Evolutionary conservation across 345 rosid genomes (phyloP).

Genomic region (Erodium maritimum): DNA sequence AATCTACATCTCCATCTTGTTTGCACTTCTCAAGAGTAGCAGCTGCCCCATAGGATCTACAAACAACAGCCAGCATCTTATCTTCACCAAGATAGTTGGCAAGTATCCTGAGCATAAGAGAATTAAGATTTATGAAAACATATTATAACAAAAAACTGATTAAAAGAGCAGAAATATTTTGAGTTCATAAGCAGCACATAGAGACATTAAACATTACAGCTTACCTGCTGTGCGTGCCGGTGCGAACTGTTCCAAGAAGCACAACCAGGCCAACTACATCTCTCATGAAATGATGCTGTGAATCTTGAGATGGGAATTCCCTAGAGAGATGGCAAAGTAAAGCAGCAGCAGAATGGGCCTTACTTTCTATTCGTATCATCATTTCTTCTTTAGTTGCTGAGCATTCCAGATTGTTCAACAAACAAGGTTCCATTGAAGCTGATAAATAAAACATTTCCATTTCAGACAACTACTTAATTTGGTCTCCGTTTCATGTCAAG

Average conservation of each 20-base stretch:
- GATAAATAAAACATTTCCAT: slow-evolving; percentile 5
- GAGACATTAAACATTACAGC: background rate
- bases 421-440: slow-evolving; percentile 27
- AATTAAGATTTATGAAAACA: background rate
- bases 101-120: slow-evolving; percentile 28
- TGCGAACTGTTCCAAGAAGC: slow-evolving; percentile 41
- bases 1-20: slow-evolving; percentile 24
- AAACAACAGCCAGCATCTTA: slow-evolving; percentile 54
- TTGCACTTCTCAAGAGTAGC: slow-evolving; percentile 22
- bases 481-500: background rate
- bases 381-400: slow-evolving; percentile 33
- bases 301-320: slow-evolving; percentile 5
- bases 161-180: background rate
- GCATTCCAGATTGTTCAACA: slow-evolving; percentile 10
- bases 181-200: background rate
- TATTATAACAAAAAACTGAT: background rate
- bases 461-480: background rate
- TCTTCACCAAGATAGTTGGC: slow-evolving; percentile 57
- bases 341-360: slow-evolving; percentile 34
- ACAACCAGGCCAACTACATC: slow-evolving; percentile 41
- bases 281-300: slow-evolving; percentile 11
- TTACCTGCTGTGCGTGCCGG: slow-evolving; percentile 46
- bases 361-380: slow-evolving; percentile 22
- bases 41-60: slow-evolving; percentile 30
- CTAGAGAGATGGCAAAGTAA: slow-evolving; percentile 22